A percentile compares a stretch with the other conserved stretches of the same genome.
Evolutionary conservation across 2,329 filamentous ascomycete species (phyloP).

Genomic region (Plectosphaerella sp.): DNA sequence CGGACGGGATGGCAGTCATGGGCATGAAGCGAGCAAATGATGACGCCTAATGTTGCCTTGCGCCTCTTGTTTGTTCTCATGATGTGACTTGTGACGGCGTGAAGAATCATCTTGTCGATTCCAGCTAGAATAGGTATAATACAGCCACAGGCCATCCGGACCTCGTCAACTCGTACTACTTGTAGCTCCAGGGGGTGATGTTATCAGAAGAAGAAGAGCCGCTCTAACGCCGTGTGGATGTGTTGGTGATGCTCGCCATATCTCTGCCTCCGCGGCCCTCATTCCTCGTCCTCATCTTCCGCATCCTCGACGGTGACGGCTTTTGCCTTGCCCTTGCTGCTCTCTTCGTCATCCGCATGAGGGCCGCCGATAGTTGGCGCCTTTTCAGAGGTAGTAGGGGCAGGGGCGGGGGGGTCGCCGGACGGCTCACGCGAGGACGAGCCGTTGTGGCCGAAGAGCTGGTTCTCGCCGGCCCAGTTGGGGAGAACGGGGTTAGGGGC

Average conservation of each 20-base stretch:
- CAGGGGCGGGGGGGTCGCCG: constrained; percentile 2
- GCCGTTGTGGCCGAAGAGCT: constrained; percentile 35
- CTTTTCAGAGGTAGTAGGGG: not conserved
- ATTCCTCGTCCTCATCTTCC: constrained; percentile 27
- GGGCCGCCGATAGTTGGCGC: constrained; percentile 1
- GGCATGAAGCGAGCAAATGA: constrained; percentile 1
- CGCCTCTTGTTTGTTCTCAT: not conserved
- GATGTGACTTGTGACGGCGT: no score
- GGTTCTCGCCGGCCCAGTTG: constrained; percentile 46
- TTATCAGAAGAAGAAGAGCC: not conserved
- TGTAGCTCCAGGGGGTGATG: no score
- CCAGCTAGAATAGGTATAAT: no score
- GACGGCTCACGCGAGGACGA: not conserved
- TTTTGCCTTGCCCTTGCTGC: constrained; percentile 36
- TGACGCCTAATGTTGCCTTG: not conserved
- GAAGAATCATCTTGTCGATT: no score
- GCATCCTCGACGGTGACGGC: constrained; percentile 43
- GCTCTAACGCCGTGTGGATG: not conserved
- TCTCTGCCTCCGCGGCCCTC: not conserved
- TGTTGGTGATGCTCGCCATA: not conserved
- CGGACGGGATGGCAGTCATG: not conserved
- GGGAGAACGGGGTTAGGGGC: constrained; percentile 44
- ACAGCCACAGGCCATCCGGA: no score
- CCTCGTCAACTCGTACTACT: no score
- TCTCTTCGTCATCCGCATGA: not conserved